These are phyloP conservation scores for Aspergillus cavernicola DNA, from an alignment of 495 filamentous ascomycete genomes.

Conservation along the genomic window DNA sequence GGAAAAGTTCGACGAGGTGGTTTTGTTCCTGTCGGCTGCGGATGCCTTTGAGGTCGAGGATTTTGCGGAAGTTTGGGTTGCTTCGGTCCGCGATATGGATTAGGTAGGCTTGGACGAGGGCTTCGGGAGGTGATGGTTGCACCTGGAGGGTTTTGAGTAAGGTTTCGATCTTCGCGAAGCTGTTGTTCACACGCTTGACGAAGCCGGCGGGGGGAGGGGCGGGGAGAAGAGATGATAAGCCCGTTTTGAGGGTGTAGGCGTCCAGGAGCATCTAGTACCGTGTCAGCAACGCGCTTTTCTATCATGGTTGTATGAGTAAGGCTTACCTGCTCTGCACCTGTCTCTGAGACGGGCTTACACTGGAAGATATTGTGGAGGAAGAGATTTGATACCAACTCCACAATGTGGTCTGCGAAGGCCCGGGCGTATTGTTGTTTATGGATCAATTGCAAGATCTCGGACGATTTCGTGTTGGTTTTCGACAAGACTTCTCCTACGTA, in stretches of 20 bases:
- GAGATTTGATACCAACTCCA: slow-evolving; percentile 74
- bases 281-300: slow-evolving; percentile 4
- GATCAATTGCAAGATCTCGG: slow-evolving; percentile 73
- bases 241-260: slow-evolving; percentile 84
- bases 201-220: slow-evolving; percentile 58
- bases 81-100: slow-evolving; percentile 88
- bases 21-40: slow-evolving; percentile 73
- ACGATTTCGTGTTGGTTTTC: slow-evolving; percentile 62
- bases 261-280: slow-evolving; percentile 78
- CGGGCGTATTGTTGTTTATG: slow-evolving; percentile 91
- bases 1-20: slow-evolving; percentile 82
- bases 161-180: slow-evolving; percentile 82
- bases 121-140: slow-evolving; percentile 83
- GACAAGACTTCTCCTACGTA: slow-evolving; percentile 80
- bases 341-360: slow-evolving; percentile 85
- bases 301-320: not conserved
- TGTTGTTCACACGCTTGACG: slow-evolving; percentile 81
- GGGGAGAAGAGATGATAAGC: slow-evolving; percentile 50
- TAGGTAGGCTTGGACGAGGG: slow-evolving; percentile 93
- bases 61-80: slow-evolving; percentile 93
- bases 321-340: slow-evolving; percentile 86
- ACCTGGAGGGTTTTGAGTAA: slow-evolving; percentile 97
- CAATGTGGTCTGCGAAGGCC: slow-evolving; percentile 90
- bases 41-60: slow-evolving; percentile 90
- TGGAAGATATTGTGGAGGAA: slow-evolving; percentile 84